Percentiles rank a stretch among this genome's conserved stretches.
phyloP scores from a whole-genome alignment of 257 asterid genomes.

The Solanum clarkiae region DNA sequence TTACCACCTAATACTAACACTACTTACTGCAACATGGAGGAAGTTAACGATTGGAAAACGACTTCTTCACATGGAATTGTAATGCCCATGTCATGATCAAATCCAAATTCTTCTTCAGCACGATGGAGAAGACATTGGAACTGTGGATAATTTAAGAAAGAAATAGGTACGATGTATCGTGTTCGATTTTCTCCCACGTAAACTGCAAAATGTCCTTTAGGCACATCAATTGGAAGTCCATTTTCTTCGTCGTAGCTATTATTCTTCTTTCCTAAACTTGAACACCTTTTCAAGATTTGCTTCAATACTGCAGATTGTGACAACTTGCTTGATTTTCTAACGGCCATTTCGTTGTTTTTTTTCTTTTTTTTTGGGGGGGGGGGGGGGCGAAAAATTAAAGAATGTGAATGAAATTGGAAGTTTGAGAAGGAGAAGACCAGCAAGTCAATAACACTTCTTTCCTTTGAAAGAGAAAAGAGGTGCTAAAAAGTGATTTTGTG shows the following conservation, averaged over 20 bases:
- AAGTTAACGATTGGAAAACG: constrained; percentile 32
- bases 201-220: constrained; percentile 39
- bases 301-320: constrained; percentile 30
- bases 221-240: constrained; percentile 28
- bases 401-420: too few species aligned
- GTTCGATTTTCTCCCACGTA: constrained; percentile 33
- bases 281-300: constrained; percentile 33
- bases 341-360: constrained; percentile 13
- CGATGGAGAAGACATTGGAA: constrained; percentile 32
- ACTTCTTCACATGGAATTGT: constrained; percentile 40
- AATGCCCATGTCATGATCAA: constrained; percentile 36
- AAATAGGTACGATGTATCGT: constrained; percentile 33
- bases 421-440: neutral
- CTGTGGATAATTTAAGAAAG: constrained; percentile 27
- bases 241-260: constrained; percentile 17
- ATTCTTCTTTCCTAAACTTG: constrained; percentile 32
- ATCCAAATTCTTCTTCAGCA: constrained; percentile 45
- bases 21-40: constrained; percentile 20
- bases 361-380: neutral
- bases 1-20: neutral
- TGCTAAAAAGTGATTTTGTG: neutral
- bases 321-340: constrained; percentile 22
- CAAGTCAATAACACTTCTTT: neutral
- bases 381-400: neutral
- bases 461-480: neutral